Conservation (phyloP, 2,329 filamentous ascomycete species). For the Ceratocystis alfenasii region DNA sequence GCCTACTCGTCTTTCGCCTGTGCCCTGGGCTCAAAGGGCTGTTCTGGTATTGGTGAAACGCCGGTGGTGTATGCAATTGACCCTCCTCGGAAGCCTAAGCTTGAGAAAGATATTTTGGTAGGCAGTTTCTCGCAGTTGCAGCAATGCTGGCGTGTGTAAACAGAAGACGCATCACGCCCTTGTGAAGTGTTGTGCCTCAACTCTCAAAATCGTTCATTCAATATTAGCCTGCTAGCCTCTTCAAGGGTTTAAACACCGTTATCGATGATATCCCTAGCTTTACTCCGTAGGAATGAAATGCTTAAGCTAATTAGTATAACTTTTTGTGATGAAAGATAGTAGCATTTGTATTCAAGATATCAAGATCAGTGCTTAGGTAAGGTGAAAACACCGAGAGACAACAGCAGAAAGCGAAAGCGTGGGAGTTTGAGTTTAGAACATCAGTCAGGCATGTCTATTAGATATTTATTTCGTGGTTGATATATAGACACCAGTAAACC, state of each 20-base stretch:
- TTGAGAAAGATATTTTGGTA: conserved; percentile 20
- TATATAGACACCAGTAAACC: no score
- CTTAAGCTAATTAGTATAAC: background rate
- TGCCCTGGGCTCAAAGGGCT: conserved; percentile 14
- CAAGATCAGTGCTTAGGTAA: background rate
- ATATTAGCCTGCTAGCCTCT: background rate
- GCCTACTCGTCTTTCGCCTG: conserved; percentile 21
- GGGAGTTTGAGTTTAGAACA: no score
- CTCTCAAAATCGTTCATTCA: background rate
- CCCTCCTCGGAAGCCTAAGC: conserved; percentile 17
- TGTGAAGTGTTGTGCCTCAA: background rate
- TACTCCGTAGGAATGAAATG: background rate
- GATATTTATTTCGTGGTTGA: no score
- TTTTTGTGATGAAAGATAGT: background rate
- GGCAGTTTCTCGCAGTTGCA: conserved; percentile 17
- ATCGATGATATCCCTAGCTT: background rate
- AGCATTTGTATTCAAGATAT: background rate
- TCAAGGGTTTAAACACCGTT: background rate
- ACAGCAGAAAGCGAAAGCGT: no score
- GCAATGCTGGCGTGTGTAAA: conserved; percentile 14
- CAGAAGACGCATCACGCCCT: background rate
- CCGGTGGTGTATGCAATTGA: conserved; percentile 23
- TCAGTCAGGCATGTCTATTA: no score
- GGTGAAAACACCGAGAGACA: background rate
- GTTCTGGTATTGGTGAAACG: conserved; percentile 14